Percentiles rank a stretch among this genome's conserved stretches.
phyloP scores from a whole-genome alignment of 2,329 filamentous ascomycete species.

The Aspergillus sp. region DNA sequence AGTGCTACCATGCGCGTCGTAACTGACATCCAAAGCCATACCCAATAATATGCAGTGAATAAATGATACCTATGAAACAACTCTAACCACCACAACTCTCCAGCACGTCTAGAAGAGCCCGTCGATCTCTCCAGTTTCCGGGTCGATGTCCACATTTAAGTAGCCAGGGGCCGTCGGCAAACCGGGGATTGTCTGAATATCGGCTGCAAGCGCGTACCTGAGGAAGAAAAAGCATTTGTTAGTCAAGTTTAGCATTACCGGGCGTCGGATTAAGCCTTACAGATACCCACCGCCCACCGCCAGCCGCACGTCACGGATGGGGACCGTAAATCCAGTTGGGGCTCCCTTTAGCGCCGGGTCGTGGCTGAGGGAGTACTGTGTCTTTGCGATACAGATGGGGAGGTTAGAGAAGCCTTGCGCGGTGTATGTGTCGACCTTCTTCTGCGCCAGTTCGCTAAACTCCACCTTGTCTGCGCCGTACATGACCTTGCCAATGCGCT shows the following conservation, averaged over 20 bases:
- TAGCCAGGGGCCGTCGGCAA: constrained; percentile 94
- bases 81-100: not conserved
- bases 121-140: constrained; percentile 82
- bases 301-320: constrained; percentile 91
- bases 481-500: constrained; percentile 88
- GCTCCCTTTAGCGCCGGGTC: constrained; percentile 94
- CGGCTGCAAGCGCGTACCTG: constrained; percentile 89
- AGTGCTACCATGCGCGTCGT: constrained; percentile 14
- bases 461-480: constrained; percentile 89
- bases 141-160: constrained; percentile 84
- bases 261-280: constrained; percentile 54
- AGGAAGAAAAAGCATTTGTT: constrained; percentile 29
- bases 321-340: constrained; percentile 90
- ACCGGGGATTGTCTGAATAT: constrained; percentile 98
- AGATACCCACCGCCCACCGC: constrained; percentile 93
- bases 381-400: constrained; percentile 97
- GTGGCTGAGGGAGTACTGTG: constrained; percentile 94
- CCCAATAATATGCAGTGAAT: not conserved
- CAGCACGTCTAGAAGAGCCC: constrained; percentile 75
- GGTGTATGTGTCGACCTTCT: constrained; percentile 95
- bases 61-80: not conserved
- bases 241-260: constrained; percentile 34
- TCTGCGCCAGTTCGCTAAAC: constrained; percentile 91
- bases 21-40: not conserved
- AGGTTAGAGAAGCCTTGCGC: constrained; percentile 89